Conservation (phyloP, 2,329 filamentous ascomycete genomes). For the Cladosporium sp. region DNA sequence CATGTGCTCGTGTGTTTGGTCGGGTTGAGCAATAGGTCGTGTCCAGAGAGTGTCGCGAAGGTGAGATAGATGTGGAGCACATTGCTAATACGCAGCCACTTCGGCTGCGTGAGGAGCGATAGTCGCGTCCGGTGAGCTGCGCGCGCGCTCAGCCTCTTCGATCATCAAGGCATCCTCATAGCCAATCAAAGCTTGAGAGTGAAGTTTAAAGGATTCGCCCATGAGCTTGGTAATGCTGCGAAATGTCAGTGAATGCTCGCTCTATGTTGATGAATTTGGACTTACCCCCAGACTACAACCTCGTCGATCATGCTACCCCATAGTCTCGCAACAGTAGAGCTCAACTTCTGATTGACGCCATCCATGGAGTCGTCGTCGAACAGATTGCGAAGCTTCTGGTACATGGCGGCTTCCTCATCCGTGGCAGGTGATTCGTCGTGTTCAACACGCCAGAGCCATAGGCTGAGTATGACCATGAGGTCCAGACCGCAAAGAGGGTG, state of each 20-base stretch:
- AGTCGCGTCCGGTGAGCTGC: conserved; percentile 19
- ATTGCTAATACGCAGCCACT: conserved; percentile 29
- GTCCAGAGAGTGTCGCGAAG: conserved; percentile 1
- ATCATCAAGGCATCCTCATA: conserved; percentile 75
- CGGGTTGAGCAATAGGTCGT: neutral
- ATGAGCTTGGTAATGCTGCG: conserved; percentile 84
- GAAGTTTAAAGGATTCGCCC: conserved; percentile 96
- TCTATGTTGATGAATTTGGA: conserved; percentile 28
- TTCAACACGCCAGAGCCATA: conserved; percentile 99
- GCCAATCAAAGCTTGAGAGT: conserved; percentile 88
- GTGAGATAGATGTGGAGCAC: neutral
- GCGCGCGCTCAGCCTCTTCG: conserved; percentile 24
- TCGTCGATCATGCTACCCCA: conserved; percentile 99
- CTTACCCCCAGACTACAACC: conserved; percentile 98
- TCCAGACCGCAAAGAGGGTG: conserved; percentile 95
- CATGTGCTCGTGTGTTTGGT: neutral
- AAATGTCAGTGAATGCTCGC: conserved; percentile 40
- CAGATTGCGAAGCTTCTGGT: conserved; percentile 83
- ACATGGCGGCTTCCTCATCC: conserved; percentile 81
- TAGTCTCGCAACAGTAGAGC: conserved; percentile 88
- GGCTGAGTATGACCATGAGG: conserved; percentile 92
- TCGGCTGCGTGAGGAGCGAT: conserved; percentile 27
- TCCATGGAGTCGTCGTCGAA: conserved; percentile 90
- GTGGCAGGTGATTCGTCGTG: conserved; percentile 91
- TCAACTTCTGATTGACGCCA: conserved; percentile 75